phyloP scores from a whole-genome alignment of 805 yeast species.

The Peterozyma xylosa region DNA sequence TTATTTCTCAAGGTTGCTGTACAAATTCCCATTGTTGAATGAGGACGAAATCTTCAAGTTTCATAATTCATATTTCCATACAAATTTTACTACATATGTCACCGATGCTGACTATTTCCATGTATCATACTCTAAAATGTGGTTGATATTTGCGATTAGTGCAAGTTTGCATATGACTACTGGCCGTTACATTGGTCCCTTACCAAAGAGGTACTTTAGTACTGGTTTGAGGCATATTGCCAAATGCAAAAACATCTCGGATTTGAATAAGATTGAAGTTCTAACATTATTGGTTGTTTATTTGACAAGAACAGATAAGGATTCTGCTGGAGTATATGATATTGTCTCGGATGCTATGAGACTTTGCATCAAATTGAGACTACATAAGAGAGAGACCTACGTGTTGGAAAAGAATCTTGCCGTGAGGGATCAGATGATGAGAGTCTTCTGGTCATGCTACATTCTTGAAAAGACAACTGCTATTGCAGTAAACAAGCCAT shows the following conservation, averaged over 20 bases:
- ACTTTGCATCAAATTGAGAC: conserved; percentile 28
- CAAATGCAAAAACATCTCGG: conserved; percentile 31
- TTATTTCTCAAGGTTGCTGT: conserved; percentile 48
- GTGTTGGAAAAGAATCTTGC: conserved; percentile 16
- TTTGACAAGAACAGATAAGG: conserved; percentile 54
- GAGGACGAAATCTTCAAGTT: conserved; percentile 44
- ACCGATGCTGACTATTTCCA: conserved; percentile 37
- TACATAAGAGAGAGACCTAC: conserved; percentile 30
- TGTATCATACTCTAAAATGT: conserved; percentile 47
- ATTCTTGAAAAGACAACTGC: conserved; percentile 55
- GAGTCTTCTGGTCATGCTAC: conserved; percentile 61
- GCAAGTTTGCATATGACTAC: conserved; percentile 47
- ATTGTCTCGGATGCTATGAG: conserved; percentile 46
- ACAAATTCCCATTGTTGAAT: conserved; percentile 47
- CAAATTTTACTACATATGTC: conserved; percentile 21
- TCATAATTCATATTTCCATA: conserved; percentile 39
- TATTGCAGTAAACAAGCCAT: conserved; percentile 54
- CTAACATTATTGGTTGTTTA: conserved; percentile 45
- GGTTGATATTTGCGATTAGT: conserved; percentile 44
- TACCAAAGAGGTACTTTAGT: conserved; percentile 48
- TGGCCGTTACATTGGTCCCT: conserved; percentile 47
- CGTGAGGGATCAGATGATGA: conserved; percentile 31
- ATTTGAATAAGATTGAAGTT: conserved; percentile 43
- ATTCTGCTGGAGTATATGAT: conserved; percentile 44
- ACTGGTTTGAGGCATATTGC: conserved; percentile 52